A percentile compares a stretch with the other conserved stretches of the same genome.
These are phyloP conservation scores for Truncatella angustata DNA, from an alignment of 2,329 filamentous ascomycete species.

Conservation along the genomic window DNA sequence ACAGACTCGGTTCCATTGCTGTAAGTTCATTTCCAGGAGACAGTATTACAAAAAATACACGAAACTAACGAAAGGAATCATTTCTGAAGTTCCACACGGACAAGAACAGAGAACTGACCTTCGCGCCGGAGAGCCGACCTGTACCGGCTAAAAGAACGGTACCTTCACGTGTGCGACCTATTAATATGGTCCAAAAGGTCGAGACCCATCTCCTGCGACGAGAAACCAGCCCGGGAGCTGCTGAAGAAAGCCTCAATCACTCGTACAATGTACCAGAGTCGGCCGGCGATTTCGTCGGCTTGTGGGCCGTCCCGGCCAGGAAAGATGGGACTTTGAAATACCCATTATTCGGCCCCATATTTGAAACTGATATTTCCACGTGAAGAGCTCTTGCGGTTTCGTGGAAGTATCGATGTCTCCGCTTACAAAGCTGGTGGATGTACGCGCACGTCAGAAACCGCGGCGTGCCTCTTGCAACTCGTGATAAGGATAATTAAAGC, in stretches of 20 bases:
- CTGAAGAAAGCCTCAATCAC: not conserved
- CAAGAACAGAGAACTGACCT: not conserved
- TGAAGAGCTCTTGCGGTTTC: too few relatives aligned
- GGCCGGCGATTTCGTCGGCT: not conserved
- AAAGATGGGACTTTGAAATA: not conserved
- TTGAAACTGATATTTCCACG: not conserved
- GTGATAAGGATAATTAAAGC: too few relatives aligned
- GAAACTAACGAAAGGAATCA: too few relatives aligned
- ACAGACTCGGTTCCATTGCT: slow-evolving; percentile 14
- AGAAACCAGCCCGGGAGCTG: not conserved
- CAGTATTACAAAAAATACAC: not conserved
- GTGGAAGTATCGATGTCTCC: not conserved
- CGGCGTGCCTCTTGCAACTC: too few relatives aligned
- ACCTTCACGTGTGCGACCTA: not conserved
- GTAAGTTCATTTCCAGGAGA: slow-evolving; percentile 12
- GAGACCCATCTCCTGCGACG: not conserved
- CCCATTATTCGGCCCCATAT: slow-evolving; percentile 10
- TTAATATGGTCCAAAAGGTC: too few relatives aligned
- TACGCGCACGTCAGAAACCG: too few relatives aligned
- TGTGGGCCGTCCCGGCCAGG: slow-evolving; percentile 6
- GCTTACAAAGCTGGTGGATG: not conserved
- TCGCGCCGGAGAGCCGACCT: not conserved
- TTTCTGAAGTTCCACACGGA: slow-evolving; percentile 10
- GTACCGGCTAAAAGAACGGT: too few relatives aligned
- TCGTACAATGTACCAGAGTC: not conserved